Conservation (phyloP, 2,329 filamentous ascomycete species). For the Calonectria pteridis region DNA sequence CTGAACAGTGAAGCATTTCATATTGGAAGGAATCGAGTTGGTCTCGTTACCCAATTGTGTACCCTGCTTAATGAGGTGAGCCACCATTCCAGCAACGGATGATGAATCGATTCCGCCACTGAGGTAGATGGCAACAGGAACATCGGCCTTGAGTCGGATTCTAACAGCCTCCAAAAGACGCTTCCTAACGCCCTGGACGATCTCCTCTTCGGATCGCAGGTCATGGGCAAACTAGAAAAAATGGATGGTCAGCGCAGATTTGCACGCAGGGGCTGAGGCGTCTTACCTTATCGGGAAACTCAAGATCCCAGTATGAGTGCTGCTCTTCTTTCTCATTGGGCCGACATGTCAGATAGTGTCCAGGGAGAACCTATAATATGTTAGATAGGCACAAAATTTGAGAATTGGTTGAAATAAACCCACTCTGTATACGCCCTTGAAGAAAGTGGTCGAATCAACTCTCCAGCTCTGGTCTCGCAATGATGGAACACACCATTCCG, state of each 20-base stretch:
- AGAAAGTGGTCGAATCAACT: constrained; percentile 60
- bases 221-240: neutral
- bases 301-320: neutral
- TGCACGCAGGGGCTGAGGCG: too few species aligned
- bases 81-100: constrained; percentile 57
- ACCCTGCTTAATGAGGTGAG: neutral
- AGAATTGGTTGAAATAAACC: neutral
- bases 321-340: constrained; percentile 5
- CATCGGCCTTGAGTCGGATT: constrained; percentile 68
- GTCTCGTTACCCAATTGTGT: neutral
- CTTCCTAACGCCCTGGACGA: neutral
- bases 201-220: neutral
- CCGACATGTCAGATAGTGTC: neutral
- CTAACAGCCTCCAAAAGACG: constrained; percentile 52
- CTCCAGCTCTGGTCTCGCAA: constrained; percentile 59
- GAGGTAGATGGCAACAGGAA: constrained; percentile 68
- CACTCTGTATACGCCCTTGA: constrained; percentile 54
- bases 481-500: constrained; percentile 64
- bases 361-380: neutral
- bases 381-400: neutral
- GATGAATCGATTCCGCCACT: constrained; percentile 71
- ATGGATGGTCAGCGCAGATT: neutral
- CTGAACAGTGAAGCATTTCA: constrained; percentile 3
- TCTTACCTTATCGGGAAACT: neutral
- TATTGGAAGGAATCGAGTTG: neutral